Evolutionary conservation across 306 rosid species (phyloP).

Genomic region (Vigna unguiculata): DNA sequence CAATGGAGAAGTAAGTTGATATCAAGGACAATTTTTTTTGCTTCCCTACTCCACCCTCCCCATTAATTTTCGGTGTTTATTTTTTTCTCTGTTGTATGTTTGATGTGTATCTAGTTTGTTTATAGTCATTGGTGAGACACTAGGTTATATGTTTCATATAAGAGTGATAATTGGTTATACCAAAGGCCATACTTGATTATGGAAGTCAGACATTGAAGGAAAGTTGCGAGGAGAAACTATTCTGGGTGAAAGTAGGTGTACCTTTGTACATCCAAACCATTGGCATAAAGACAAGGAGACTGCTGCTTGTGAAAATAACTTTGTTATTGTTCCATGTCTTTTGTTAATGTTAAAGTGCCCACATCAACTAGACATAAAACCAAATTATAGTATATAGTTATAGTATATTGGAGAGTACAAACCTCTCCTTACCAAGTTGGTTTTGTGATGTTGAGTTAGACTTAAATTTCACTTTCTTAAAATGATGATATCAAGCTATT

Average conservation of each 20-base stretch:
- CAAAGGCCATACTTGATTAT: conserved; percentile 17
- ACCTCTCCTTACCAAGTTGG: too few species aligned
- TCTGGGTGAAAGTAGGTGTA: conserved; percentile 31
- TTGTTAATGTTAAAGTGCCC: background rate
- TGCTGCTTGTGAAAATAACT: conserved; percentile 27
- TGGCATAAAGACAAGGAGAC: conserved; percentile 30
- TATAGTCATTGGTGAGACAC: background rate
- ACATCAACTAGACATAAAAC: too few species aligned
- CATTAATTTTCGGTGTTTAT: conserved; percentile 3
- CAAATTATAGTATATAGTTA: too few species aligned
- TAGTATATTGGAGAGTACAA: too few species aligned
- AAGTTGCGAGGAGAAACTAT: background rate
- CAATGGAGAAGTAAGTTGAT: conserved; percentile 86
- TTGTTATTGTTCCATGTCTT: conserved; percentile 27
- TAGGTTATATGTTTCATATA: background rate
- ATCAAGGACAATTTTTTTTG: conserved; percentile 19
- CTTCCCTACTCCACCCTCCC: background rate
- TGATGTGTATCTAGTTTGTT: conserved; percentile 10
- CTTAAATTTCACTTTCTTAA: too few species aligned
- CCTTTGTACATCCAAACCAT: conserved; percentile 36
- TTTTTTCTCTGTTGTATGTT: conserved; percentile 34
- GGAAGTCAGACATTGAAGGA: conserved; percentile 25
- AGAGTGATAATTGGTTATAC: conserved; percentile 24
- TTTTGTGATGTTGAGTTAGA: too few species aligned
- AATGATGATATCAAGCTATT: too few species aligned